A percentile compares a stretch with the other conserved stretches of the same genome.
Evolutionary conservation across 1,284 basidiomycete genomes (phyloP).

Genomic region (Microbotryum saponariae): DNA sequence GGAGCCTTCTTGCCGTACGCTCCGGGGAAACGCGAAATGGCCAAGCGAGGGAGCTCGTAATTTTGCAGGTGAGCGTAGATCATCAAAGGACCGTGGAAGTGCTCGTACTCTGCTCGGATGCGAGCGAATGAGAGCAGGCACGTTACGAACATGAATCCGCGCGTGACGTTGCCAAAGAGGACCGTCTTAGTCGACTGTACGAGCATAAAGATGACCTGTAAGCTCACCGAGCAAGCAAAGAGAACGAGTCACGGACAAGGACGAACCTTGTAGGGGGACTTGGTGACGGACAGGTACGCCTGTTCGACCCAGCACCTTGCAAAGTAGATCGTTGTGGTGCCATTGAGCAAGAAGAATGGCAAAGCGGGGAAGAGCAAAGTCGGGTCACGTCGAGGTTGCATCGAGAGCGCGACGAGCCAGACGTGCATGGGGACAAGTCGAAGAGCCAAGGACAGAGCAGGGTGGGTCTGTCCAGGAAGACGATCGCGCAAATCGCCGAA

Average conservation of each 20-base stretch:
- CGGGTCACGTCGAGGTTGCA: constrained; percentile 94
- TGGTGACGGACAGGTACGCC: constrained; percentile 62
- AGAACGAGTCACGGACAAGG: background rate
- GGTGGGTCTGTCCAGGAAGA: constrained; percentile 27
- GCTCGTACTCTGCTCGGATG: constrained; percentile 69
- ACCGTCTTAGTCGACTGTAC: constrained; percentile 63
- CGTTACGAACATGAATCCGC: constrained; percentile 58
- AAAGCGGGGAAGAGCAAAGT: constrained; percentile 96
- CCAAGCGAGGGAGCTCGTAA: constrained; percentile 66
- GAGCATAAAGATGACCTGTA: background rate
- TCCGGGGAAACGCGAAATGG: constrained; percentile 54
- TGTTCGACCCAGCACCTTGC: constrained; percentile 75
- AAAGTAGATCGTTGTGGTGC: constrained; percentile 74
- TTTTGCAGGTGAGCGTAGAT: constrained; percentile 65
- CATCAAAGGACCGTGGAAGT: constrained; percentile 85
- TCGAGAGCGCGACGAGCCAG: constrained; percentile 70
- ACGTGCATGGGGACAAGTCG: constrained; percentile 79
- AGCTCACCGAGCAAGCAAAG: background rate
- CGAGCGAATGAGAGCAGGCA: constrained; percentile 67
- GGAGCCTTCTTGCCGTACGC: constrained; percentile 18
- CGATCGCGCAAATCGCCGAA: constrained; percentile 50
- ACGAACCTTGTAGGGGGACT: constrained; percentile 71
- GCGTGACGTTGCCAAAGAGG: constrained; percentile 68
- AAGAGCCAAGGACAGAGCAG: constrained; percentile 53
- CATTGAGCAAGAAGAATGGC: constrained; percentile 87